Percentiles rank a stretch among this genome's conserved stretches.
These are phyloP conservation scores for Cryptococcus deneoformans DNA, from an alignment of 1,284 basidiomycete genomes.

Conservation along the genomic window DNA sequence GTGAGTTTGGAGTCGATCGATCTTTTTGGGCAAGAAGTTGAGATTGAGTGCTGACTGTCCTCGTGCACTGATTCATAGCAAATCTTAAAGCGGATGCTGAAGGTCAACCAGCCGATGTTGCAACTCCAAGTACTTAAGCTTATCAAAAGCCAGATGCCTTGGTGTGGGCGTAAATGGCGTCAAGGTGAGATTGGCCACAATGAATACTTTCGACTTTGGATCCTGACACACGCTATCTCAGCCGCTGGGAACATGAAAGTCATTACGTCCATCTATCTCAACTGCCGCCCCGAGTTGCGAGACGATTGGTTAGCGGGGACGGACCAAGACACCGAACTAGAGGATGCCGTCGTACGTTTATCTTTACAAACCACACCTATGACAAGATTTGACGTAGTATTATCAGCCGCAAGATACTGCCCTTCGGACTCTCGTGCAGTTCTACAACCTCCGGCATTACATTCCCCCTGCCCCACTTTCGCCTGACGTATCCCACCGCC, in stretches of 20 bases:
- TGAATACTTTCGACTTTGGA: constrained; percentile 1
- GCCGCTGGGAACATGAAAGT: constrained; percentile 94
- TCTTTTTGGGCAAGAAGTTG: background rate
- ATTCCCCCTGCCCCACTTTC: constrained; percentile 23
- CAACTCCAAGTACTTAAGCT: constrained; percentile 97
- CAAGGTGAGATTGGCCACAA: constrained; percentile 64
- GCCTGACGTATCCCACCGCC: constrained; percentile 21
- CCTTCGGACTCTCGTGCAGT: constrained; percentile 89
- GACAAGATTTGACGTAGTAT: constrained; percentile 1
- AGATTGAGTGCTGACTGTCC: background rate
- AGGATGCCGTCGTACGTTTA: constrained; percentile 47
- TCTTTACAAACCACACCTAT: background rate
- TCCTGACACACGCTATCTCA: constrained; percentile 5
- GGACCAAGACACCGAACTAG: constrained; percentile 87
- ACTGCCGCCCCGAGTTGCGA: constrained; percentile 90
- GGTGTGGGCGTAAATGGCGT: constrained; percentile 97
- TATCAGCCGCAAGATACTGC: constrained; percentile 89
- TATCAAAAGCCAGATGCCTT: constrained; percentile 98
- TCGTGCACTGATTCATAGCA: constrained; percentile 57
- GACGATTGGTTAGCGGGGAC: constrained; percentile 97
- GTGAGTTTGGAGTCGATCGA: constrained; percentile 53
- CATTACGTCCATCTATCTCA: constrained; percentile 97
- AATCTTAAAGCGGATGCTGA: constrained; percentile 89
- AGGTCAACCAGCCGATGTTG: constrained; percentile 89
- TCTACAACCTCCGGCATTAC: constrained; percentile 57